Percentiles rank a stretch among this genome's conserved stretches.
Evolutionary conservation across 2,329 filamentous ascomycete genomes (phyloP).

Genomic region (Elsinoe arachidis): DNA sequence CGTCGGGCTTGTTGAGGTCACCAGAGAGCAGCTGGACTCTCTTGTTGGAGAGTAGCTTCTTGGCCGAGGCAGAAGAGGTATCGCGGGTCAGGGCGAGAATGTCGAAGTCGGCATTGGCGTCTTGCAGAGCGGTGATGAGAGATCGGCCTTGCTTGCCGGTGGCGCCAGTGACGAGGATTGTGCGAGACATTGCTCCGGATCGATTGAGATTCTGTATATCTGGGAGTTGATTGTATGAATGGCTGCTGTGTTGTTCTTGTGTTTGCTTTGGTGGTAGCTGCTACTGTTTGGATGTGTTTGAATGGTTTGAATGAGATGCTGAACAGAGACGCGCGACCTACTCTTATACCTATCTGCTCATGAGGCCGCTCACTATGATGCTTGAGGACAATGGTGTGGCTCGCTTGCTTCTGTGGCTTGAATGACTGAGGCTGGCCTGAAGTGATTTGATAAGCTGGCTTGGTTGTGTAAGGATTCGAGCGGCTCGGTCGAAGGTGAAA

Average conservation of each 20-base stretch:
- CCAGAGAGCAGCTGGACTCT: constrained; percentile 48
- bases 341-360: not conserved
- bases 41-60: constrained; percentile 34
- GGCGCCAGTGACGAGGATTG: constrained; percentile 32
- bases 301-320: not conserved
- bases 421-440: not conserved
- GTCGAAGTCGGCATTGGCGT: constrained; percentile 28
- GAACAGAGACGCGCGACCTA: not conserved
- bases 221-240: not conserved
- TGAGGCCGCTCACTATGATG: no score
- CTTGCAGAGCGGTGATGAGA: constrained; percentile 30
- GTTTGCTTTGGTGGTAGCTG: not conserved
- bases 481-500: not conserved
- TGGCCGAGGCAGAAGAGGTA: constrained; percentile 38
- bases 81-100: constrained; percentile 52
- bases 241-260: not conserved
- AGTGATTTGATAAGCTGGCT: not conserved
- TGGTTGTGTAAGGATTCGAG: not conserved
- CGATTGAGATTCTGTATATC: not conserved
- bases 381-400: no score
- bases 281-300: not conserved
- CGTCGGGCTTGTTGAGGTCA: constrained; percentile 41
- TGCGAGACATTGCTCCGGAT: constrained; percentile 8
- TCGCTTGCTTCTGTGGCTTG: not conserved
- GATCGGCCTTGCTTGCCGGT: constrained; percentile 35